A percentile compares a stretch with the other conserved stretches of the same genome.
Conservation (phyloP, 2,329 filamentous ascomycete genomes). For the Aspergillus viridinutans region DNA sequence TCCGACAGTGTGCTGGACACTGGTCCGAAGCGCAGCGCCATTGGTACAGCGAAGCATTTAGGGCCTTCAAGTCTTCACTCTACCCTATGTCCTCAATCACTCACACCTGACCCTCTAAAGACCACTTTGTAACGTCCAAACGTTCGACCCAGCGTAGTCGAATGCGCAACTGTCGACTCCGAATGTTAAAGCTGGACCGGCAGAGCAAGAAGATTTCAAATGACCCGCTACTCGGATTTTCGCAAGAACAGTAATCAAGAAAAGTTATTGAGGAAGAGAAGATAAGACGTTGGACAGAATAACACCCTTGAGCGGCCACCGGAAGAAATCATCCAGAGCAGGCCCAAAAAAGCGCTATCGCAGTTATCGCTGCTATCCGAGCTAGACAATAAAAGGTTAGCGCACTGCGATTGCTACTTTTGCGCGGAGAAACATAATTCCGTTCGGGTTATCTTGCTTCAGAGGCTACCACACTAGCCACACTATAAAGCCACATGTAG, state of each 20-base stretch:
- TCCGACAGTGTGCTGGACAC: conserved; percentile 8
- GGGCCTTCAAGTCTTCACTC: background rate
- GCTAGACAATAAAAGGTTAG: background rate
- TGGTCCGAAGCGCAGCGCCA: conserved; percentile 15
- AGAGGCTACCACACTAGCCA: background rate
- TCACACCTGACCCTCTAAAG: background rate
- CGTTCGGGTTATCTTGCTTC: background rate
- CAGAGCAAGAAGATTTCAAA: background rate
- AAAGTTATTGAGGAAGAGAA: background rate
- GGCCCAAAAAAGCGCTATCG: background rate
- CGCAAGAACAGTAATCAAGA: background rate
- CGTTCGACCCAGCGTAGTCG: background rate
- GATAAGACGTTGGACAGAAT: background rate
- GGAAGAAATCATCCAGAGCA: background rate
- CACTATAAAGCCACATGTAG: background rate
- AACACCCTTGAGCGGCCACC: background rate
- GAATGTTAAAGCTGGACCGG: background rate
- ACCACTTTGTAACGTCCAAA: background rate
- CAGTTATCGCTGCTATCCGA: background rate
- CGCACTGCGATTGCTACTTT: background rate
- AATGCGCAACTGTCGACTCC: background rate
- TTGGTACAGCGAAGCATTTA: conserved; percentile 20
- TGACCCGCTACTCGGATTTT: background rate
- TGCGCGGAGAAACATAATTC: background rate
- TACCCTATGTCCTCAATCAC: background rate